Conservation (phyloP, 345 rosid genomes). For the Hypericum perforatum region DNA sequence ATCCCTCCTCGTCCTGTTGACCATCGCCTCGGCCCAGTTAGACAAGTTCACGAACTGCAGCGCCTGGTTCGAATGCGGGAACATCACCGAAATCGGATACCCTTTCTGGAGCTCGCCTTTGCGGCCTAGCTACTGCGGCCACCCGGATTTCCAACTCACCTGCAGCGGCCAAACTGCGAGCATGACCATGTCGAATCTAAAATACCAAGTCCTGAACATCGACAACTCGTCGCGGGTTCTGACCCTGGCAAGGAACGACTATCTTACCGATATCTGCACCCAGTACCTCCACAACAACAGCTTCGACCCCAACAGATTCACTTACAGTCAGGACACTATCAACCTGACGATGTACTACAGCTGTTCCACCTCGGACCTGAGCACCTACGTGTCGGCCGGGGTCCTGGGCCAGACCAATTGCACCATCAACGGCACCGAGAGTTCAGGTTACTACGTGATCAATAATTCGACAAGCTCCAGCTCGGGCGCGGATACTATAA, state of each 20-base stretch:
- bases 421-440: not conserved
- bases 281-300: not conserved
- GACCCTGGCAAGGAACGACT: not conserved
- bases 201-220: not conserved
- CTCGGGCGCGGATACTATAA: not conserved
- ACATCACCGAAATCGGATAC: not conserved
- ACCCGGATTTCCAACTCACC: not conserved
- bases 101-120: not conserved
- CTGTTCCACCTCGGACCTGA: not conserved
- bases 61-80: not conserved
- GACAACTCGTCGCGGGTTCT: not conserved
- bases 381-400: not conserved
- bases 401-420: not conserved
- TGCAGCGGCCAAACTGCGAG: not conserved
- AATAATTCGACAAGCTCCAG: not conserved
- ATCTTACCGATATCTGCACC: not conserved
- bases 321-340: not conserved
- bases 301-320: not conserved
- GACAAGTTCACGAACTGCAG: not conserved
- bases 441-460: not conserved
- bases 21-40: not conserved
- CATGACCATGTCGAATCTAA: not conserved
- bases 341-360: not conserved
- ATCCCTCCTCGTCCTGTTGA: not conserved
- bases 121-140: conserved; percentile 1